A percentile compares a stretch with the other conserved stretches of the same genome.
These are phyloP conservation scores for Cadophora sp. DNA, from an alignment of 2,329 filamentous ascomycete species.

Conservation along the genomic window DNA sequence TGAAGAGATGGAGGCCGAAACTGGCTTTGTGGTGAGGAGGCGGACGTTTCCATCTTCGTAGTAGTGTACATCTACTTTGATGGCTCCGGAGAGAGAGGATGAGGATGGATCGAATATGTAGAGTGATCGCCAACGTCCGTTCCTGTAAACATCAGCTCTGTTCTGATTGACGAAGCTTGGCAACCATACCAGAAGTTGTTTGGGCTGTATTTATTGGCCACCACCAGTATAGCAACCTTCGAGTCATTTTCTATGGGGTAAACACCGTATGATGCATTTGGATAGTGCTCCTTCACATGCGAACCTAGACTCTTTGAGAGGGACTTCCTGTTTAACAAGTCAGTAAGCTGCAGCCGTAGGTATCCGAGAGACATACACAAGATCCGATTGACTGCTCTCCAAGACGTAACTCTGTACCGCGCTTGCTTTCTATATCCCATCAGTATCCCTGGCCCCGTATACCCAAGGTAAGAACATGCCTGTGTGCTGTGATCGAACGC, in stretches of 20 bases:
- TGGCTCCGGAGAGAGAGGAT: conserved; percentile 74
- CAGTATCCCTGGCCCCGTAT: conserved; percentile 21
- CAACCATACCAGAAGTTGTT: conserved; percentile 89
- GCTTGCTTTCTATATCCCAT: conserved; percentile 74
- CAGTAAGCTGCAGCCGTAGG: neutral
- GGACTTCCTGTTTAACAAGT: conserved; percentile 68
- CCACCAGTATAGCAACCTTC: conserved; percentile 80
- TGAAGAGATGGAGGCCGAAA: conserved; percentile 66
- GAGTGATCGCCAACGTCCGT: conserved; percentile 91
- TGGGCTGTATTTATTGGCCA: conserved; percentile 96
- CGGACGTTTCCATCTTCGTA: conserved; percentile 99
- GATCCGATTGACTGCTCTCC: conserved; percentile 77
- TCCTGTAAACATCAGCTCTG: conserved; percentile 60
- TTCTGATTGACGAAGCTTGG: neutral
- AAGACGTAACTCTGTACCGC: conserved; percentile 78
- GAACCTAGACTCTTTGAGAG: conserved; percentile 77
- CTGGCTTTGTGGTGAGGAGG: conserved; percentile 83
- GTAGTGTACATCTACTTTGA: conserved; percentile 98
- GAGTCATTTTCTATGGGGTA: conserved; percentile 81
- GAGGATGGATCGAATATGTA: conserved; percentile 79
- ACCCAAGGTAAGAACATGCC: conserved; percentile 50
- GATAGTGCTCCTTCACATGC: conserved; percentile 89
- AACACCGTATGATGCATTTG: conserved; percentile 79
- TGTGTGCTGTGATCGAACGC: conserved; percentile 84
- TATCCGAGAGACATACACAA: conserved; percentile 68